phyloP scores from a whole-genome alignment of 2,329 filamentous ascomycete species.

The Verticillium dahliae region DNA sequence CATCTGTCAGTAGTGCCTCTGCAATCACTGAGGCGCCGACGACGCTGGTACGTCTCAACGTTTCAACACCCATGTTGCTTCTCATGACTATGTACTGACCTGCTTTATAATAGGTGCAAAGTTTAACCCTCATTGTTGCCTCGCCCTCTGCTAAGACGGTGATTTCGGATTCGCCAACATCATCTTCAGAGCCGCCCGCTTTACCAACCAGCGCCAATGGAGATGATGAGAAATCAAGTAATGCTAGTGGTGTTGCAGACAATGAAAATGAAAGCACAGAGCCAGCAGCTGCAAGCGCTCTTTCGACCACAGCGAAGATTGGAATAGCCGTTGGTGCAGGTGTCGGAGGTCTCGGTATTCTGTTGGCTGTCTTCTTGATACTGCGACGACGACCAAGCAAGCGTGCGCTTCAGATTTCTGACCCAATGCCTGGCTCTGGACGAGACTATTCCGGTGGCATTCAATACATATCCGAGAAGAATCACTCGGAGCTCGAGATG shows the following conservation, averaged over 20 bases:
- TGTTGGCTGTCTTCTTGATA: constrained; percentile 31
- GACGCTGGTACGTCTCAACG: constrained; percentile 1
- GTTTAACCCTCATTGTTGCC: background rate
- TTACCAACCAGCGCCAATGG: background rate
- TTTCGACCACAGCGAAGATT: constrained; percentile 37
- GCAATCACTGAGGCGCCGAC: constrained; percentile 4
- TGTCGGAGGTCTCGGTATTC: constrained; percentile 31
- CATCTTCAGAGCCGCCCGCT: constrained; percentile 1
- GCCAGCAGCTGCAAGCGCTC: constrained; percentile 1
- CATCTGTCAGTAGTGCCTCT: constrained; percentile 9
- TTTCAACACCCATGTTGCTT: background rate
- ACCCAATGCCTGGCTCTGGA: constrained; percentile 41
- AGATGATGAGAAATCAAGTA: constrained; percentile 4
- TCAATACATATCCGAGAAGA: constrained; percentile 14
- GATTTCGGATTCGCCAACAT: constrained; percentile 1
- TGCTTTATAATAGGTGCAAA: background rate
- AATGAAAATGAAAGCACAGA: background rate
- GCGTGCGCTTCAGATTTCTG: constrained; percentile 37
- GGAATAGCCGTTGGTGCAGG: constrained; percentile 43
- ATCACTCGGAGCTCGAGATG: constrained; percentile 39
- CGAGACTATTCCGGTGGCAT: constrained; percentile 17
- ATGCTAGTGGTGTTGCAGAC: constrained; percentile 12
- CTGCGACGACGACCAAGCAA: constrained; percentile 24
- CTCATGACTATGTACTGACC: background rate
- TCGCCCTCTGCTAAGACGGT: background rate